Evolutionary conservation across 805 yeast genomes (phyloP).

Genomic region (Helenozyma rhizophorensis): DNA sequence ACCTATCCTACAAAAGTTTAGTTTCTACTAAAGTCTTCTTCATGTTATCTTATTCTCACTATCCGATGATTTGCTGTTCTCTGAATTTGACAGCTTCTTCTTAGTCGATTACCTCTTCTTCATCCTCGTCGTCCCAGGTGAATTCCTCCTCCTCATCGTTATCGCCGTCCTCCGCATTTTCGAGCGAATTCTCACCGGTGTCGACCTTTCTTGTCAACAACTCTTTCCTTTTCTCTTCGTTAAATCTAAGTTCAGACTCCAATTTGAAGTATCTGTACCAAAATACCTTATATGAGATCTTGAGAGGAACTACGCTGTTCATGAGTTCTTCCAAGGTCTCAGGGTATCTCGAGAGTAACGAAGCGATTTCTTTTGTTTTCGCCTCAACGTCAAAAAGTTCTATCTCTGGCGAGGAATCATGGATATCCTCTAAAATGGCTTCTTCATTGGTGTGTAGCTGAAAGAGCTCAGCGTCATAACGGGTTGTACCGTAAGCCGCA

Average conservation of each 20-base stretch:
- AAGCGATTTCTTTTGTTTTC: constrained; percentile 48
- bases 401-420: constrained; percentile 12
- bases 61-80: too few relatives aligned
- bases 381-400: constrained; percentile 38
- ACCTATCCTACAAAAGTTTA: too few relatives aligned
- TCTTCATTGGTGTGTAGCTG: constrained; percentile 34
- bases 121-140: constrained; percentile 51
- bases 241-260: constrained; percentile 49
- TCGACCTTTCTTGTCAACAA: constrained; percentile 34
- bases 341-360: constrained; percentile 44
- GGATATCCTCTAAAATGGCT: constrained; percentile 13
- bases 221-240: constrained; percentile 63
- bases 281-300: constrained; percentile 55
- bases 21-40: too few relatives aligned
- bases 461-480: constrained; percentile 36
- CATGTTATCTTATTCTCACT: too few relatives aligned
- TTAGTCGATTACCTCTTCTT: too few relatives aligned
- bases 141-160: constrained; percentile 46
- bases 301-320: constrained; percentile 63
- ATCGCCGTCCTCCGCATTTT: constrained; percentile 29
- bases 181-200: constrained; percentile 12
- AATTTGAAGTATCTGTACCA: constrained; percentile 70
- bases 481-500: constrained; percentile 31
- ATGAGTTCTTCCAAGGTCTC: constrained; percentile 48
- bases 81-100: too few relatives aligned